phyloP scores from a whole-genome alignment of 192 early-diverging fungal genomes.

The Backusella westeae region DNA sequence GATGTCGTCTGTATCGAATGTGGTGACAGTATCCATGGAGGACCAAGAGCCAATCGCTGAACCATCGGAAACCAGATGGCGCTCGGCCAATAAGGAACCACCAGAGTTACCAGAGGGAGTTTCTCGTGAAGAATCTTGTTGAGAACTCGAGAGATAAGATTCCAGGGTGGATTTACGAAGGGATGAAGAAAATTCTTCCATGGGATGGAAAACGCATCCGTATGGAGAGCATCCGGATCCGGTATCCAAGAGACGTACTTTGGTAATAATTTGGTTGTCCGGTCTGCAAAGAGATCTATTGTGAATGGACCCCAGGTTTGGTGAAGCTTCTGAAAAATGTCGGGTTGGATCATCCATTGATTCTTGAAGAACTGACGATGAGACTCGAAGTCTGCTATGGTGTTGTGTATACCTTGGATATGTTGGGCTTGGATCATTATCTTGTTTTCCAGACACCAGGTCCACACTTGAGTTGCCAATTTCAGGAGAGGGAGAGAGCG shows the following conservation, averaged over 20 bases:
- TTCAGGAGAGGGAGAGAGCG: conserved; percentile 22
- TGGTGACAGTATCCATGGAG: neutral
- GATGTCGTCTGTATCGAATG: neutral
- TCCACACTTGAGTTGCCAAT: conserved; percentile 9
- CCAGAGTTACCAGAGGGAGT: neutral
- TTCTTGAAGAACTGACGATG: conserved; percentile 7
- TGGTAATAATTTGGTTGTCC: conserved; percentile 5
- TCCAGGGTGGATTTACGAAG: conserved; percentile 13
- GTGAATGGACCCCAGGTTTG: neutral
- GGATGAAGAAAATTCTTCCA: neutral
- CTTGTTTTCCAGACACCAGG: neutral
- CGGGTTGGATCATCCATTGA: conserved; percentile 5
- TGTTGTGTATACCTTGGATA: conserved; percentile 5
- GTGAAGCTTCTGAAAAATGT: neutral
- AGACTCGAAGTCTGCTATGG: conserved; percentile 5
- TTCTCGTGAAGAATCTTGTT: neutral
- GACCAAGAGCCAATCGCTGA: neutral
- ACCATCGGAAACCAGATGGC: neutral
- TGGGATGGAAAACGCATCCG: neutral
- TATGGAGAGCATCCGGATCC: conserved; percentile 5
- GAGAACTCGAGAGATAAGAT: neutral
- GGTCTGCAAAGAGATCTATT: conserved; percentile 19
- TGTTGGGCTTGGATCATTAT: neutral
- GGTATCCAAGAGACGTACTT: conserved; percentile 22
- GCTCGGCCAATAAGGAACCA: neutral